A percentile compares a stretch with the other conserved stretches of the same genome.
Evolutionary conservation across 352 stramenopile species (phyloP).

Genomic region (Phytophthora pini): DNA sequence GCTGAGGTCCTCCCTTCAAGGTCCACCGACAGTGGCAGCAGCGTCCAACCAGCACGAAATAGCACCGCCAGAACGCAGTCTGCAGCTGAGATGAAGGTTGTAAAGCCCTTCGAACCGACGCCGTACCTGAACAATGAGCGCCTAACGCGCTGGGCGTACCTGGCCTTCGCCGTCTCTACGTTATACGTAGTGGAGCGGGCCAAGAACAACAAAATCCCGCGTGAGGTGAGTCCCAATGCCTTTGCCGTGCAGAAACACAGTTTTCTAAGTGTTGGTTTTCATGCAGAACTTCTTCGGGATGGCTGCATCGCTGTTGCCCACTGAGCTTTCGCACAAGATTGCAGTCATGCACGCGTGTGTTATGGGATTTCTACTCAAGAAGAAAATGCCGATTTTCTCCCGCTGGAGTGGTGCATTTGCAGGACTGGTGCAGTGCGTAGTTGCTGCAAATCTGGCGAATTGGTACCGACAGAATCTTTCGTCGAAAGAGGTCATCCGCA

Average conservation of each 20-base stretch:
- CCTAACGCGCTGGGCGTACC: slow-evolving; percentile 49
- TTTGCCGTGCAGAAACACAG: not conserved
- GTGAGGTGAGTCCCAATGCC: slow-evolving; percentile 33
- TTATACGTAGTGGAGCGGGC: slow-evolving; percentile 48
- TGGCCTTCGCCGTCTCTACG: slow-evolving; percentile 47
- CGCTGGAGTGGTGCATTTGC: slow-evolving; percentile 56
- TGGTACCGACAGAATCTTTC: slow-evolving; percentile 54
- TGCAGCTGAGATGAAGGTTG: slow-evolving; percentile 36
- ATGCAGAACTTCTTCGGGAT: slow-evolving; percentile 53
- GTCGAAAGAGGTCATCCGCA: slow-evolving; percentile 49
- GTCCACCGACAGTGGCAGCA: slow-evolving; percentile 11
- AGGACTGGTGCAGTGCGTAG: slow-evolving; percentile 50
- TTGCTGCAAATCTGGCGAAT: slow-evolving; percentile 47
- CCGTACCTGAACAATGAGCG: slow-evolving; percentile 38
- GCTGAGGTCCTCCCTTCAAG: slow-evolving; percentile 28
- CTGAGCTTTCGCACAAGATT: slow-evolving; percentile 63
- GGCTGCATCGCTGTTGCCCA: slow-evolving; percentile 47
- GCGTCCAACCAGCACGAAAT: slow-evolving; percentile 5
- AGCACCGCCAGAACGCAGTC: slow-evolving; percentile 3
- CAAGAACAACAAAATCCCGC: slow-evolving; percentile 50
- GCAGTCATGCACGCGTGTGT: slow-evolving; percentile 48
- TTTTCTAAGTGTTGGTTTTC: slow-evolving; percentile 16
- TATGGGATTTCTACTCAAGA: slow-evolving; percentile 44
- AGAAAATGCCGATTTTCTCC: slow-evolving; percentile 57
- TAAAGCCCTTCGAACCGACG: slow-evolving; percentile 19